phyloP scores from a whole-genome alignment of 257 asterid genomes.

The Anisodus acutangulus region DNA sequence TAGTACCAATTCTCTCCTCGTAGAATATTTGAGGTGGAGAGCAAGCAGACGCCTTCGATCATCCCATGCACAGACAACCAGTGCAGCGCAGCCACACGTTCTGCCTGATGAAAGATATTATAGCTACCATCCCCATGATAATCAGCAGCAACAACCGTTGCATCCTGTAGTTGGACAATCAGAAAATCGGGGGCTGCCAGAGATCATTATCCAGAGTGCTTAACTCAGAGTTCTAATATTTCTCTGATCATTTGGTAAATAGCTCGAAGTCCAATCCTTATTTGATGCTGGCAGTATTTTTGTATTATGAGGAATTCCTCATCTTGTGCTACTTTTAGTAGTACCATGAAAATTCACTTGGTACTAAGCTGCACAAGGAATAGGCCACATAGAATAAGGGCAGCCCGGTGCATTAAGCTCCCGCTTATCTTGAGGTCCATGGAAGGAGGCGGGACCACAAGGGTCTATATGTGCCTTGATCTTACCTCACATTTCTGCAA shows the following conservation, averaged over 20 bases:
- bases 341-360: constrained; percentile 24
- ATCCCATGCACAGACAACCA: constrained; percentile 39
- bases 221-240: constrained; percentile 10
- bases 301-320: constrained; percentile 3
- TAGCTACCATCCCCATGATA: constrained; percentile 1
- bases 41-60: too few relatives aligned
- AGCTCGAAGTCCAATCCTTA: background rate
- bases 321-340: constrained; percentile 12
- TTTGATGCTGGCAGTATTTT: background rate
- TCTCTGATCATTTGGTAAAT: background rate
- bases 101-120: constrained; percentile 27
- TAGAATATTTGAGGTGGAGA: too few relatives aligned
- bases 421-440: too few relatives aligned
- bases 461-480: too few relatives aligned
- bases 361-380: constrained; percentile 24
- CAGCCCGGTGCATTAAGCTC: too few relatives aligned
- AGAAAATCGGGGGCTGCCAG: constrained; percentile 44
- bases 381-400: background rate
- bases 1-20: too few relatives aligned
- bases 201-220: constrained; percentile 37
- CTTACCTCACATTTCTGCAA: too few relatives aligned
- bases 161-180: constrained; percentile 34
- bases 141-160: constrained; percentile 37
- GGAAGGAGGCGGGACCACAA: too few relatives aligned
- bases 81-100: background rate